Percentiles rank a stretch among this genome's conserved stretches.
phyloP scores from a whole-genome alignment of 192 early-diverging fungal genomes.

The Lunasporangiospora selenospora region DNA sequence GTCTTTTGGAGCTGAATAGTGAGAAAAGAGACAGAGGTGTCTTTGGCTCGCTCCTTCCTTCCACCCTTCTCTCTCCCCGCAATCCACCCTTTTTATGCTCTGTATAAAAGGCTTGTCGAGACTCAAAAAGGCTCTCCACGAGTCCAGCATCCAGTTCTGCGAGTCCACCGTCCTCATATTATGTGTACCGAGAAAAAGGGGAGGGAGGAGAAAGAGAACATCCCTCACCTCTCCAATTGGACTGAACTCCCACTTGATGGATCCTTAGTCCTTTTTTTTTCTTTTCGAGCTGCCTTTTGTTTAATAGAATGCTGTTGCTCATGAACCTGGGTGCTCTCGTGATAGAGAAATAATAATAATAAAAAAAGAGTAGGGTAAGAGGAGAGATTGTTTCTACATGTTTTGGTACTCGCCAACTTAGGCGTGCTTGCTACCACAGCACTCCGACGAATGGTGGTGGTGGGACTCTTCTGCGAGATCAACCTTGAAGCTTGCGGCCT shows the following conservation, averaged over 20 bases:
- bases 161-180: no score
- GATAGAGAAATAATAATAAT: slow-evolving; percentile 9
- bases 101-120: no score
- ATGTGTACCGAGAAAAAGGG: no score
- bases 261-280: neutral
- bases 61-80: no score
- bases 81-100: no score
- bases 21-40: no score
- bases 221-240: neutral
- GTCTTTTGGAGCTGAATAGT: no score
- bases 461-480: slow-evolving; percentile 34
- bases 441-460: slow-evolving; percentile 25
- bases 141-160: no score
- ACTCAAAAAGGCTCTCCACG: no score
- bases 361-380: neutral
- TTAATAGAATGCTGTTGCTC: slow-evolving; percentile 18
- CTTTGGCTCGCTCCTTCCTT: no score
- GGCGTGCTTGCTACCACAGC: slow-evolving; percentile 33
- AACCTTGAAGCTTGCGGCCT: slow-evolving; percentile 49
- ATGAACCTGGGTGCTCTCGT: slow-evolving; percentile 15
- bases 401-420: no score
- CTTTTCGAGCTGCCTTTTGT: neutral
- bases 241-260: neutral
- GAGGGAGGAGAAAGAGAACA: no score
- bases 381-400: slow-evolving; percentile 7